These are phyloP conservation scores for Talaromyces islandicus DNA, from an alignment of 2,329 filamentous ascomycete species.

Conservation along the genomic window DNA sequence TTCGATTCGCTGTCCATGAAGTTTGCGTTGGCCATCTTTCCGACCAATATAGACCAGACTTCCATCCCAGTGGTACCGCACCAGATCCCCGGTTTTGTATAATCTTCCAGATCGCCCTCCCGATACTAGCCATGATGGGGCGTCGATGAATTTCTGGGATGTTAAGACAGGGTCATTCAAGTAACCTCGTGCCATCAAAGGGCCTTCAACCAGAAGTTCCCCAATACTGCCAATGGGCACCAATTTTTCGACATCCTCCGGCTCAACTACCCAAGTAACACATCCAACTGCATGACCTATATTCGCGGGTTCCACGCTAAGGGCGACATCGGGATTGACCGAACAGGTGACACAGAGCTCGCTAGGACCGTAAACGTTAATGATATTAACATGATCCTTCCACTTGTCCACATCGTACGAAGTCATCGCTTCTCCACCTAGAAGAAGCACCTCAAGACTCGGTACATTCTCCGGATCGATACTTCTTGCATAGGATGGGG, in stretches of 20 bases:
- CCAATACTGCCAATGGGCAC: conserved; percentile 41
- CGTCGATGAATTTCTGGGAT: conserved; percentile 17
- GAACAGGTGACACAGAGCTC: not conserved
- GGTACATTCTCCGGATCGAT: no score
- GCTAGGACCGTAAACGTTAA: conserved; percentile 1
- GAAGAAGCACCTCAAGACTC: no score
- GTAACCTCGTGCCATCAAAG: conserved; percentile 23
- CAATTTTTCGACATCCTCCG: conserved; percentile 28
- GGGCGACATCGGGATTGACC: not conserved
- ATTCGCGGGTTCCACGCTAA: not conserved
- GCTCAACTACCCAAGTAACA: conserved; percentile 36
- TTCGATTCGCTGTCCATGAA: conserved; percentile 37
- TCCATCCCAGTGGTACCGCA: conserved; percentile 30
- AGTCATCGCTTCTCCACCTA: no score
- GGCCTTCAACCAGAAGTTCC: conserved; percentile 43
- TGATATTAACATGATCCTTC: not conserved
- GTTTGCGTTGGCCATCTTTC: conserved; percentile 34
- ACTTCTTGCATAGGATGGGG: not conserved
- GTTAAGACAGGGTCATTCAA: conserved; percentile 20
- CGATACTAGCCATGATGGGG: not conserved
- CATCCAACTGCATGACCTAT: conserved; percentile 7
- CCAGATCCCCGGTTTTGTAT: conserved; percentile 30
- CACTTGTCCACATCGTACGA: no score
- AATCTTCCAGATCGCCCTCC: conserved; percentile 28
- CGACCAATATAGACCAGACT: conserved; percentile 25